A percentile compares a stretch with the other conserved stretches of the same genome.
Conservation (phyloP, 495 filamentous ascomycete species). For the Saxophila tyrrhenica region DNA sequence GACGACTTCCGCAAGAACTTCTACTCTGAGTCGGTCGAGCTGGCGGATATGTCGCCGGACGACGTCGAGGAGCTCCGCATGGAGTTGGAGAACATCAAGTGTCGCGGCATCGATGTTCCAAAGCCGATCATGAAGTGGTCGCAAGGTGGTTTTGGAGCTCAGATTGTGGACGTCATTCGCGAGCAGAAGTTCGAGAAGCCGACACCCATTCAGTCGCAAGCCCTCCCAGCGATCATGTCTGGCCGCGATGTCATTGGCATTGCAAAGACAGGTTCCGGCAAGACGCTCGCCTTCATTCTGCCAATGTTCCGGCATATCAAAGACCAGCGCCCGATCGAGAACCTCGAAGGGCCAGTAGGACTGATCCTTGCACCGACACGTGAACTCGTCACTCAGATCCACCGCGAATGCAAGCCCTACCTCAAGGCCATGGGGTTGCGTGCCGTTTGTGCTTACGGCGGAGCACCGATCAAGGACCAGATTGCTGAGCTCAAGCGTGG, state of each 20-base stretch:
- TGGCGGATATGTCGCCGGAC: constrained; percentile 73
- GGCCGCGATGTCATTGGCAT: constrained; percentile 93
- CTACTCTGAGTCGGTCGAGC: constrained; percentile 78
- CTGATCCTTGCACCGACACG: constrained; percentile 91
- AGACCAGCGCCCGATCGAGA: constrained; percentile 74
- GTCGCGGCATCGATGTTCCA: constrained; percentile 71
- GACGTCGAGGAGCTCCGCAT: constrained; percentile 70
- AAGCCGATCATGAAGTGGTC: constrained; percentile 95
- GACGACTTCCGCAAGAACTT: constrained; percentile 85
- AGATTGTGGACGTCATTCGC: constrained; percentile 79
- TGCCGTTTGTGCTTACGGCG: constrained; percentile 88
- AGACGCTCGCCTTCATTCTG: constrained; percentile 87
- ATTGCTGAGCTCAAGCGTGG: constrained; percentile 93
- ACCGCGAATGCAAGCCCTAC: constrained; percentile 87
- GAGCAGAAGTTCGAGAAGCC: constrained; percentile 76
- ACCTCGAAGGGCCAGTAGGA: constrained; percentile 75
- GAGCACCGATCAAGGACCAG: constrained; percentile 93
- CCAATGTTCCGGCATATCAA: constrained; percentile 98
- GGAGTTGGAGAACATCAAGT: constrained; percentile 91
- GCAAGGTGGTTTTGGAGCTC: constrained; percentile 78
- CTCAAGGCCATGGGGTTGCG: constrained; percentile 80
- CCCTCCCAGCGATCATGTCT: constrained; percentile 90
- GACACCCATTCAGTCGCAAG: constrained; percentile 90
- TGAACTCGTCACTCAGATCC: constrained; percentile 90
- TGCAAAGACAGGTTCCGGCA: constrained; percentile 97